Evolutionary conservation across 768 basidiomycete genomes (phyloP).

Genomic region (Psilocybe cubensis): DNA sequence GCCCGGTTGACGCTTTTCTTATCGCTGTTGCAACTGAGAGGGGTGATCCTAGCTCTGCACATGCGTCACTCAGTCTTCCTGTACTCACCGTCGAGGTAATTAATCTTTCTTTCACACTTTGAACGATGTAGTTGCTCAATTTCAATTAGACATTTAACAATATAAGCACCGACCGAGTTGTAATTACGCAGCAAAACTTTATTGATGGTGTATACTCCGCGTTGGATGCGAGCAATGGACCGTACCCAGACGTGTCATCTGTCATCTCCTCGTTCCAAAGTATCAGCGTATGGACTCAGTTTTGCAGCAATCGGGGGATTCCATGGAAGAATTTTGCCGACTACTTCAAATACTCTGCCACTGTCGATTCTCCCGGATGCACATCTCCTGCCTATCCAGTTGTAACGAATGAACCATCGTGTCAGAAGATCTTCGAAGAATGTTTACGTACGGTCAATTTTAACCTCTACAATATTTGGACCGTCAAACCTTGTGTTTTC

Average conservation of each 20-base stretch:
- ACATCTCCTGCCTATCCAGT: neutral
- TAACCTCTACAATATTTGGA: neutral
- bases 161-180: neutral
- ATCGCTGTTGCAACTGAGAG: neutral
- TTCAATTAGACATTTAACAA: neutral
- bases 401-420: neutral
- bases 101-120: neutral
- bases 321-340: neutral
- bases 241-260: neutral
- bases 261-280: neutral
- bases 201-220: conserved; percentile 1
- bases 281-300: neutral
- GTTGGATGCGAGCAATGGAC: neutral
- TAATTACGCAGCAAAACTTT: neutral
- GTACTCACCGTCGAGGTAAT: neutral
- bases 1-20: neutral
- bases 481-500: neutral
- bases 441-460: neutral
- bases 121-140: neutral
- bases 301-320: neutral
- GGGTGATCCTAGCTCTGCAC: neutral
- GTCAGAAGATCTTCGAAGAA: neutral
- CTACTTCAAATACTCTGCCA: conserved; percentile 2
- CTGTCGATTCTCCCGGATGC: neutral
- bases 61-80: neutral